These are phyloP conservation scores for Phaeoacremonium minimum DNA, from an alignment of 2,329 filamentous ascomycete genomes.

Conservation along the genomic window DNA sequence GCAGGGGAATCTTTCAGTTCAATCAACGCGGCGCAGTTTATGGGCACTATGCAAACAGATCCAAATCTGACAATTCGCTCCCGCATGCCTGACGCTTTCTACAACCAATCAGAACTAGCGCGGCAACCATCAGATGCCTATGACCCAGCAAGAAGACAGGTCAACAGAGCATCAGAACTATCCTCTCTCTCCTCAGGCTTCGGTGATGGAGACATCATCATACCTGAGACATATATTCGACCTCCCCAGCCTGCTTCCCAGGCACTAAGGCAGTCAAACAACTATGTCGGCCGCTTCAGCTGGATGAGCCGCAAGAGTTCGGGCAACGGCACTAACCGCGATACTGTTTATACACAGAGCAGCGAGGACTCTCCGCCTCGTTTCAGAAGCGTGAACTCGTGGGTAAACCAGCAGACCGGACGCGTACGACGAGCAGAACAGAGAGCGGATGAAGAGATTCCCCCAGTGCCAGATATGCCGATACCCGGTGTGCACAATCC, in stretches of 20 bases:
- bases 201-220: constrained; percentile 55
- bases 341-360: constrained; percentile 47
- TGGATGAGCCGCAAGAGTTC: constrained; percentile 24
- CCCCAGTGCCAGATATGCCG: constrained; percentile 31
- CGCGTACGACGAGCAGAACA: constrained; percentile 44
- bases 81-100: constrained; percentile 29
- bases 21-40: constrained; percentile 18
- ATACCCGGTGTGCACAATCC: constrained; percentile 26
- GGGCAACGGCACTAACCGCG: constrained; percentile 25
- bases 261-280: constrained; percentile 10
- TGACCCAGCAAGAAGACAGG: constrained; percentile 25
- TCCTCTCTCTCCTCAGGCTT: constrained; percentile 63
- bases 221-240: constrained; percentile 24
- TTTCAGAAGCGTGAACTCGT: constrained; percentile 56
- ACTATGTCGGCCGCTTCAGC: constrained; percentile 23
- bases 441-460: constrained; percentile 26
- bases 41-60: constrained; percentile 11
- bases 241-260: constrained; percentile 8
- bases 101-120: constrained; percentile 31
- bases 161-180: constrained; percentile 41
- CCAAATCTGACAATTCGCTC: constrained; percentile 24
- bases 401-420: constrained; percentile 61
- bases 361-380: constrained; percentile 51
- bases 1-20: constrained; percentile 18
- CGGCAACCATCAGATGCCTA: constrained; percentile 30